Evolutionary conservation across 2,329 filamentous ascomycete genomes (phyloP).

Genomic region (Sclerotinia spermophila): DNA sequence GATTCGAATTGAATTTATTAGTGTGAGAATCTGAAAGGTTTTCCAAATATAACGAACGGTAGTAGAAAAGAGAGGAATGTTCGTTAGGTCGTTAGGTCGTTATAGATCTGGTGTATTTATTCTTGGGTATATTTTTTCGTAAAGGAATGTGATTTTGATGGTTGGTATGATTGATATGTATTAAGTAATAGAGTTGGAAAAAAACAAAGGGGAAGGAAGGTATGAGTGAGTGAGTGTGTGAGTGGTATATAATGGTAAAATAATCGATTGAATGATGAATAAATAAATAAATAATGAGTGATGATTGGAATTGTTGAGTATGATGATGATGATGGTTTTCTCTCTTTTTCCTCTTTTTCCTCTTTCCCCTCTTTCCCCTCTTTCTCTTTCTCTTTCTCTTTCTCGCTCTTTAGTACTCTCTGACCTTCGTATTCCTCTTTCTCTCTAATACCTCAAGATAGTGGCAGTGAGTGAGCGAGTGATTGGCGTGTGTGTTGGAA

Average conservation of each 20-base stretch:
- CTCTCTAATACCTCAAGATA: not conserved
- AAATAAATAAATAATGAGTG: not conserved
- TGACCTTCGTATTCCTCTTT: not conserved
- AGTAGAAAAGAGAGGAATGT: too few relatives aligned
- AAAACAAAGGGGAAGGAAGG: too few relatives aligned
- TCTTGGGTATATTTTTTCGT: not conserved
- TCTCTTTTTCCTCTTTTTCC: not conserved
- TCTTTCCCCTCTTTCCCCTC: not conserved
- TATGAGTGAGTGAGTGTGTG: not conserved
- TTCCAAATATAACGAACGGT: too few relatives aligned
- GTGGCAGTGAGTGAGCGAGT: not conserved
- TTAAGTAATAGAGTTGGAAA: not conserved
- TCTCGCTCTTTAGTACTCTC: not conserved
- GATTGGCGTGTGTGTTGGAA: not conserved
- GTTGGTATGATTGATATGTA: not conserved
- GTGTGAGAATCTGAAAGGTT: too few relatives aligned
- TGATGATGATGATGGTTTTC: not conserved
- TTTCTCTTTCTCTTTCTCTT: not conserved
- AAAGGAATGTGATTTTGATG: not conserved
- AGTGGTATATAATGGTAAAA: not conserved
- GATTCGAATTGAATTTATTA: too few relatives aligned
- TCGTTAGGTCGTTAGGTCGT: not conserved
- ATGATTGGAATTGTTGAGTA: not conserved
- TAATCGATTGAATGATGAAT: not conserved
- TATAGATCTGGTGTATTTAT: not conserved